A percentile compares a stretch with the other conserved stretches of the same genome.
Conservation (phyloP, 495 filamentous ascomycete species). For the Elaphomyces granulatus region DNA sequence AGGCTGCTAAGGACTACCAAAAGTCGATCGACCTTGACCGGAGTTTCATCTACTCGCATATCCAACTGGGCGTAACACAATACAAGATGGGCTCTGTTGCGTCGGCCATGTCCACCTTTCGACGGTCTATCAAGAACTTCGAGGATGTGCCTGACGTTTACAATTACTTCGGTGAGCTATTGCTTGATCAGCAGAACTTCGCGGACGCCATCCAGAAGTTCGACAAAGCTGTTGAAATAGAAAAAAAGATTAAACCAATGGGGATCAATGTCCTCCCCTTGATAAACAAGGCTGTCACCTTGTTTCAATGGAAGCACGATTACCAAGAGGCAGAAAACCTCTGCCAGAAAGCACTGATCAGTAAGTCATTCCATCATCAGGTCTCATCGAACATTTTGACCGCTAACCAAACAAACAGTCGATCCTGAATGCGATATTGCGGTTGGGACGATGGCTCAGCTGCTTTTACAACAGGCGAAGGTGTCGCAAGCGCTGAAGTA, state of each 20-base stretch:
- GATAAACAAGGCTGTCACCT: constrained; percentile 93
- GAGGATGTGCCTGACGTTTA: constrained; percentile 93
- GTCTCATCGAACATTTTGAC: too few relatives aligned
- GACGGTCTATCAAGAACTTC: constrained; percentile 96
- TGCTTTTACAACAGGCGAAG: constrained; percentile 96
- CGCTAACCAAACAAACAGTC: constrained; percentile 39
- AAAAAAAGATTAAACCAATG: constrained; percentile 81
- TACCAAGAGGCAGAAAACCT: constrained; percentile 89
- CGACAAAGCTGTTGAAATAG: constrained; percentile 93
- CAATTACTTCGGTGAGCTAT: constrained; percentile 98
- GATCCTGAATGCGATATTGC: constrained; percentile 98
- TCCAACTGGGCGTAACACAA: constrained; percentile 97
- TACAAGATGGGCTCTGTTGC: constrained; percentile 99
- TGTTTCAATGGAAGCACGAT: constrained; percentile 98
- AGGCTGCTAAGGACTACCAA: constrained; percentile 96
- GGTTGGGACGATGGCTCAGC: constrained; percentile 96
- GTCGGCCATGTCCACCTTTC: constrained; percentile 96
- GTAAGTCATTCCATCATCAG: constrained; percentile 43
- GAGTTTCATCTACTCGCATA: constrained; percentile 97
- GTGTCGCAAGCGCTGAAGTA: constrained; percentile 91
- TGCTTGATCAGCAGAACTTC: constrained; percentile 92
- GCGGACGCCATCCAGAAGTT: constrained; percentile 96
- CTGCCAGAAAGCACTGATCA: constrained; percentile 93
- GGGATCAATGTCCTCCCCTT: constrained; percentile 94
- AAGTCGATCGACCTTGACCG: constrained; percentile 95